These are phyloP conservation scores for Ulota crispa DNA, from an alignment of 225 moss, liverwort and hornwort species.

Conservation along the genomic window DNA sequence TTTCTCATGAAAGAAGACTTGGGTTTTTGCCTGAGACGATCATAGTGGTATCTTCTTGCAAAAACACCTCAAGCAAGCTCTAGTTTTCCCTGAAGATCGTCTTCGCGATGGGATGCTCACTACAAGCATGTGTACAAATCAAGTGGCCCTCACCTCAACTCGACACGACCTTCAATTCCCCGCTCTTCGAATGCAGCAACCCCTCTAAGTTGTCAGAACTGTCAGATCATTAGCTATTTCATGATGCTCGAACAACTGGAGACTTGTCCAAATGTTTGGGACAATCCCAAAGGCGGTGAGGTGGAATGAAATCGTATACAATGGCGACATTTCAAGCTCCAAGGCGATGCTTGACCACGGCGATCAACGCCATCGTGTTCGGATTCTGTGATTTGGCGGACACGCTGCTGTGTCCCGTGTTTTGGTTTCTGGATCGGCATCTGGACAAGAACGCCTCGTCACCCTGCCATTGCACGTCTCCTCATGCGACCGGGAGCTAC, in stretches of 20 bases:
- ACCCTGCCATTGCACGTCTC: conserved; percentile 37
- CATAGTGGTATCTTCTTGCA: too few species aligned
- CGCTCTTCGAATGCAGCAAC: background rate
- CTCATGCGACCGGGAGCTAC: background rate
- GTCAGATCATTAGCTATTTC: background rate
- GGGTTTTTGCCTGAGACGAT: too few species aligned
- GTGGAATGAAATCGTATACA: background rate
- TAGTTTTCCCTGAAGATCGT: too few species aligned
- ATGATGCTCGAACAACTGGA: background rate
- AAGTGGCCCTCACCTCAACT: background rate
- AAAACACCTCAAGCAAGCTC: too few species aligned
- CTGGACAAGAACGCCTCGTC: conserved; percentile 40
- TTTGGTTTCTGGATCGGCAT: conserved; percentile 60
- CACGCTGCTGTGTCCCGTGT: conserved; percentile 69
- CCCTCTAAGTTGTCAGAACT: background rate
- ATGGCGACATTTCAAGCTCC: conserved; percentile 4
- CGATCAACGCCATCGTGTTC: conserved; percentile 49
- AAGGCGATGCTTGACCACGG: background rate
- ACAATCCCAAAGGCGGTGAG: background rate
- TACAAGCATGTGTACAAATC: accelerated
- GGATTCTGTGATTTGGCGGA: conserved; percentile 55
- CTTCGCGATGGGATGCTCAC: background rate
- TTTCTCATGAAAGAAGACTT: too few species aligned
- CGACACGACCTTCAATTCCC: background rate
- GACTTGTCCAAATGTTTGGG: background rate